Evolutionary conservation across 1,139 yeast genomes (phyloP).

Genomic region (Candida mesenterica): DNA sequence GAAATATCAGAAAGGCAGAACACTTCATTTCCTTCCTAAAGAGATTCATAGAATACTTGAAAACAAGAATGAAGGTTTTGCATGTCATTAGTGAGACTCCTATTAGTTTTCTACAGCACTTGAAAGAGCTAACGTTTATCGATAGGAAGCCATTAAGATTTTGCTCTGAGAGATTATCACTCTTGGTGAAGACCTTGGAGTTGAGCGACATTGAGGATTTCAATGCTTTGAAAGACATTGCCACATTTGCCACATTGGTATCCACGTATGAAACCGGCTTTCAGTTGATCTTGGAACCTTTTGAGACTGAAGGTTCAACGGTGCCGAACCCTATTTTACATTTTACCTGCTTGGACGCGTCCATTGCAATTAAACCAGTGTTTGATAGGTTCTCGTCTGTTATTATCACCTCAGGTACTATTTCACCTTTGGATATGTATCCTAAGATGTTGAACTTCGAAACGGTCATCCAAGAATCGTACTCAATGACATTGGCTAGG

Average conservation of each 20-base stretch:
- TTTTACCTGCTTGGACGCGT: constrained; percentile 94
- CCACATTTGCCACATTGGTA: constrained; percentile 93
- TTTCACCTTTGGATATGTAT: constrained; percentile 97
- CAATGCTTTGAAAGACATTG: constrained; percentile 89
- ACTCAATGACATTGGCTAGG: constrained; percentile 92
- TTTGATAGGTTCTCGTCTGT: constrained; percentile 94
- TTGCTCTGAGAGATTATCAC: constrained; percentile 86
- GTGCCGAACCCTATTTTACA: constrained; percentile 97
- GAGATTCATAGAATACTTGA: constrained; percentile 88
- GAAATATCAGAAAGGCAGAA: constrained; percentile 94
- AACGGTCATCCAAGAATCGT: constrained; percentile 91
- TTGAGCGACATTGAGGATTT: constrained; percentile 87
- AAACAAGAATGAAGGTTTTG: constrained; percentile 94
- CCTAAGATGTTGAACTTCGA: constrained; percentile 96
- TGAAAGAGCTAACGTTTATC: constrained; percentile 88
- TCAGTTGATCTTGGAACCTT: constrained; percentile 88
- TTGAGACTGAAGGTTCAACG: constrained; percentile 93
- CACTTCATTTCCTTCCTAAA: constrained; percentile 92
- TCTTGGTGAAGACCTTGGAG: constrained; percentile 86
- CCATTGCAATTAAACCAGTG: constrained; percentile 95
- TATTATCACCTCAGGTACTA: constrained; percentile 94
- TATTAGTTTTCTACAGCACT: constrained; percentile 82
- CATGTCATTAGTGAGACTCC: constrained; percentile 98
- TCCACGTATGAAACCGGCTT: constrained; percentile 95
- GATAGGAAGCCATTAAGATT: constrained; percentile 88